A percentile compares a stretch with the other conserved stretches of the same genome.
Evolutionary conservation across 208 protist species (phyloP).

Genomic region (Acanthamoeba quina): DNA sequence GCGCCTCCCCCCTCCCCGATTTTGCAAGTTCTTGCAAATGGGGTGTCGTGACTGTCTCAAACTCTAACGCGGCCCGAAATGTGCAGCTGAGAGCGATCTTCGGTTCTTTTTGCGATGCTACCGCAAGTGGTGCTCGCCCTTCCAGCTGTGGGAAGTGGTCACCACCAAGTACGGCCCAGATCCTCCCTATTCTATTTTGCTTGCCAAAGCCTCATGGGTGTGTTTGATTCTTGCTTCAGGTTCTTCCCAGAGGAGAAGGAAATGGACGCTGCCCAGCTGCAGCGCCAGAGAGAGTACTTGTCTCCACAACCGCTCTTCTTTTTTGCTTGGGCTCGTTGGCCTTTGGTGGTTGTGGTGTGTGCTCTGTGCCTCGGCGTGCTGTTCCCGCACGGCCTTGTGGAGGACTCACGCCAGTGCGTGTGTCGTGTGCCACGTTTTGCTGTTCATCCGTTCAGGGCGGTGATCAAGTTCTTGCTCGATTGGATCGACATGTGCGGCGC

Average conservation of each 20-base stretch:
- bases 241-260: conserved; percentile 42
- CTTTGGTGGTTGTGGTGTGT: too few relatives aligned
- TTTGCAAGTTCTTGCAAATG: neutral
- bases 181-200: neutral
- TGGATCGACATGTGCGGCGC: conserved; percentile 37
- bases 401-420: too few relatives aligned
- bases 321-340: neutral
- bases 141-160: conserved; percentile 52
- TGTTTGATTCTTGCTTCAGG: neutral
- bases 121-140: conserved; percentile 56
- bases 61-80: neutral
- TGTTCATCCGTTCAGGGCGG: neutral
- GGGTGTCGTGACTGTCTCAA: too few relatives aligned
- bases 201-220: too few relatives aligned
- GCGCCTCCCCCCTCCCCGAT: neutral
- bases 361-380: too few relatives aligned
- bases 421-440: too few relatives aligned
- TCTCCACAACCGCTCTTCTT: neutral
- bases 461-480: conserved; percentile 50
- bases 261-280: neutral
- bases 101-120: conserved; percentile 35
- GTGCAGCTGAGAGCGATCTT: neutral
- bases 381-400: too few relatives aligned
- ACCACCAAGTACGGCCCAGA: neutral
- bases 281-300: neutral